Base-by-base conservation (phyloP, 2,329 filamentous ascomycete genomes). In the Periconia digitata region DNA sequence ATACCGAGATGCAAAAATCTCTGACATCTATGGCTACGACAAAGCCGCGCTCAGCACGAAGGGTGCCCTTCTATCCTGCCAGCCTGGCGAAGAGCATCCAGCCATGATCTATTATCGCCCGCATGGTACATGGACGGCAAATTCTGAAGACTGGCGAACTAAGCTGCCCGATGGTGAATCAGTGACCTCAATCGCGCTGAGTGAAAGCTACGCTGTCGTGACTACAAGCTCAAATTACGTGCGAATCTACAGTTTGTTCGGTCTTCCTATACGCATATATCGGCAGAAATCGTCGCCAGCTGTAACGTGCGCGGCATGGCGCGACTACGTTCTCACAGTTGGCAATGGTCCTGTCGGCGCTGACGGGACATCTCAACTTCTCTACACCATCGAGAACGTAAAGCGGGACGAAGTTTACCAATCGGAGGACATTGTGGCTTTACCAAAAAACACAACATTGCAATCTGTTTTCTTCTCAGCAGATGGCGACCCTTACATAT, bases 31-130 rank as follows among this genome's bases (percentile, higher is more conserved):
- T 67, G 79, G 91, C 3, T 97, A 97, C 72, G 94, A 99, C 74
- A 96, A 96, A 72, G 92, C 94, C 17, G 97, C 92, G 63, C 78
- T 99, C 5, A 79, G 89, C 59, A 88, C 95, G 49, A 85, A 89
- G 47, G 92, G 94, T 15, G 81, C 90, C 0, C 79, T 96, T 0
- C 96, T 96, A 66, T 88, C 91, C 1, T 92, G 89, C 51, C 88
- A 86, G 18, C 84, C 90, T 1, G 72, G 59, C 22, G 62, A 63
- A 1, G 77, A 76, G 7, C 83, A 85, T 49, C 85, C 89, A 2
- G 89, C 92, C 3, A 86, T 85, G 24, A 84, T 99, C n/a, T 96
- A 96, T 72, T 99, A 97, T 72, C 84, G 94, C 6, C 94, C 95
- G 0, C 94, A 99, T 66, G 92, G 99, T 74, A 95, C 90, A 1